These are phyloP conservation scores for Thuidium tamariscinum DNA, from an alignment of 225 moss, liverwort and hornwort species.

Conservation along the genomic window DNA sequence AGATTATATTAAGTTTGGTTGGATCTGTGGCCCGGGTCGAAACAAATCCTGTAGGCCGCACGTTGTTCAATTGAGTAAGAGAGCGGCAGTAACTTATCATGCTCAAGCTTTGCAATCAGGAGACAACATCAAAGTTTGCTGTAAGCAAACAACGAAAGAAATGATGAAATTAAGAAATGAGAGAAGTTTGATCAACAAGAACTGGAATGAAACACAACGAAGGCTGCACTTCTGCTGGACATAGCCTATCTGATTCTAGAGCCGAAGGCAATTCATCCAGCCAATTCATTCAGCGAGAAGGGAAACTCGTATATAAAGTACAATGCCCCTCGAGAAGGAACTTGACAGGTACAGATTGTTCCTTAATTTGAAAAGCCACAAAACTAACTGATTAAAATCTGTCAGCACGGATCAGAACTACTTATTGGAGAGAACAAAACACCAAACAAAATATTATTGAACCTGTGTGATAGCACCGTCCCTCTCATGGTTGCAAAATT, in stretches of 20 bases:
- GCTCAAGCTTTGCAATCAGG: not conserved
- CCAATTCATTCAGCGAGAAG: too few relatives aligned
- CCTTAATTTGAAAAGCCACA: not conserved
- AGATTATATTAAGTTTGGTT: too few relatives aligned
- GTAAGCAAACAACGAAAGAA: not conserved
- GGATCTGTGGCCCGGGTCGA: not conserved
- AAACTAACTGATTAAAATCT: not conserved
- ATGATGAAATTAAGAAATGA: not conserved
- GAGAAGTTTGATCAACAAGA: not conserved
- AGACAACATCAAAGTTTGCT: not conserved
- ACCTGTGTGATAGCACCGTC: not conserved
- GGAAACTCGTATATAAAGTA: too few relatives aligned
- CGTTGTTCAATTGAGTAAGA: not conserved
- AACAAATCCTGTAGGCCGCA: not conserved
- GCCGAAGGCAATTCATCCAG: not conserved
- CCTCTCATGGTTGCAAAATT: too few relatives aligned
- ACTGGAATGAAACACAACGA: not conserved
- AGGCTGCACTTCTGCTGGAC: not conserved
- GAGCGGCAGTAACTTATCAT: not conserved
- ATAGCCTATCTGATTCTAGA: not conserved
- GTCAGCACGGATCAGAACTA: not conserved
- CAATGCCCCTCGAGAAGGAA: not conserved
- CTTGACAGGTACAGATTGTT: not conserved
- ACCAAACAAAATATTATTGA: not conserved
- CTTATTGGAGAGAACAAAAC: not conserved